Evolutionary conservation across 768 basidiomycete species (phyloP).

Genomic region (Trametes cingulata): DNA sequence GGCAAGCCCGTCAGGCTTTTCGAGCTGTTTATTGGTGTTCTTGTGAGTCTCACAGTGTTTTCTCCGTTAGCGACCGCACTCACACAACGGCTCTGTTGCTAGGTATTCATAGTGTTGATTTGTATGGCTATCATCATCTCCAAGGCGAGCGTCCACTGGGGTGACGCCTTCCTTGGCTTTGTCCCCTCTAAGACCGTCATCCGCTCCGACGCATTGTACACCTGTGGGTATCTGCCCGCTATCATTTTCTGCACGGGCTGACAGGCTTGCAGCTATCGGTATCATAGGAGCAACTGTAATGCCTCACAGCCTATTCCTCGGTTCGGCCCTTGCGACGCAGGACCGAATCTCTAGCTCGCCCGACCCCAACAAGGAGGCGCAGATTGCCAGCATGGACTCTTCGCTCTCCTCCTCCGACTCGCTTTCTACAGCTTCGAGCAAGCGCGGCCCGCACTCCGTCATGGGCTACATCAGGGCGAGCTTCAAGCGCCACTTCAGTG

Average conservation of each 20-base stretch:
- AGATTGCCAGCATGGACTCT: constrained; percentile 5
- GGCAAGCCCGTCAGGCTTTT: constrained; percentile 68
- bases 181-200: constrained; percentile 70
- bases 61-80: neutral
- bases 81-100: neutral
- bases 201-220: constrained; percentile 58
- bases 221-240: constrained; percentile 48
- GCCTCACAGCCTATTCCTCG: constrained; percentile 92
- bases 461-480: neutral
- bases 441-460: constrained; percentile 13
- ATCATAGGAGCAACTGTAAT: constrained; percentile 86
- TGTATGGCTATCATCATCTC: constrained; percentile 80
- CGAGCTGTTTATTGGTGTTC: constrained; percentile 58
- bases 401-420: constrained; percentile 9
- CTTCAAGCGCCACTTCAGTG: constrained; percentile 24
- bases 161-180: constrained; percentile 70
- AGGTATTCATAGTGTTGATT: constrained; percentile 56
- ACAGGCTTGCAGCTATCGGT: constrained; percentile 53
- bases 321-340: constrained; percentile 83
- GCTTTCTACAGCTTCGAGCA: constrained; percentile 21
- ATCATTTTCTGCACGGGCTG: constrained; percentile 21
- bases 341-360: constrained; percentile 53
- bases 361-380: neutral
- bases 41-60: constrained; percentile 46
- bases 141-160: constrained; percentile 71